phyloP scores from a whole-genome alignment of 257 asterid species.

The Cordia subcordata region DNA sequence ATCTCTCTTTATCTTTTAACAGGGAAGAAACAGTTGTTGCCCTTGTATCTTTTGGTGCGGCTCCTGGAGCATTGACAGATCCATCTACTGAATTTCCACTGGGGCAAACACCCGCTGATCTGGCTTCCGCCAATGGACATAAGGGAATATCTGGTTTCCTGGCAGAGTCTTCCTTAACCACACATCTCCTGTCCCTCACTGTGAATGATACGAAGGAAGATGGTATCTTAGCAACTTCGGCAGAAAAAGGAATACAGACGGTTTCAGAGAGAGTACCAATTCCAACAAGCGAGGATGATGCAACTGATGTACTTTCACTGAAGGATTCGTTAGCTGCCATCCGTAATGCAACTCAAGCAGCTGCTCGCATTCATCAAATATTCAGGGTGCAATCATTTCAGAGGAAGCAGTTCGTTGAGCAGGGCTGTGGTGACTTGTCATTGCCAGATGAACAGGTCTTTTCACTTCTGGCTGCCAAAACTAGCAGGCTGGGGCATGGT shows the following conservation, averaged over 20 bases:
- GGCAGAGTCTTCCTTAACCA: slow-evolving; percentile 71
- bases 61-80: slow-evolving; percentile 78
- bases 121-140: slow-evolving; percentile 83
- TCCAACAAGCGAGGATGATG: slow-evolving; percentile 58
- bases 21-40: slow-evolving; percentile 91
- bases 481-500: slow-evolving; percentile 50
- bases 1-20: slow-evolving; percentile 23
- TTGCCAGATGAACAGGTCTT: slow-evolving; percentile 49
- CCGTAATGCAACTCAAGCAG: slow-evolving; percentile 93
- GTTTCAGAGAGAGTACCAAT: slow-evolving; percentile 70
- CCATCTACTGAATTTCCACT: slow-evolving; percentile 69
- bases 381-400: slow-evolving; percentile 83
- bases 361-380: slow-evolving; percentile 85
- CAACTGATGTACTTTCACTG: slow-evolving; percentile 63
- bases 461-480: slow-evolving; percentile 53
- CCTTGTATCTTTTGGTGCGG: slow-evolving; percentile 81
- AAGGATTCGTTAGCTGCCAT: slow-evolving; percentile 94
- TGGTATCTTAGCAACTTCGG: slow-evolving; percentile 32
- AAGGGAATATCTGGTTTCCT: slow-evolving; percentile 96
- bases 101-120: slow-evolving; percentile 83
- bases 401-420: slow-evolving; percentile 58
- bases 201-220: slow-evolving; percentile 50
- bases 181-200: slow-evolving; percentile 57
- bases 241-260: slow-evolving; percentile 45
- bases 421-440: slow-evolving; percentile 33